These are phyloP conservation scores for Vigna unguiculata DNA, from an alignment of 306 rosid species.

Conservation along the genomic window DNA sequence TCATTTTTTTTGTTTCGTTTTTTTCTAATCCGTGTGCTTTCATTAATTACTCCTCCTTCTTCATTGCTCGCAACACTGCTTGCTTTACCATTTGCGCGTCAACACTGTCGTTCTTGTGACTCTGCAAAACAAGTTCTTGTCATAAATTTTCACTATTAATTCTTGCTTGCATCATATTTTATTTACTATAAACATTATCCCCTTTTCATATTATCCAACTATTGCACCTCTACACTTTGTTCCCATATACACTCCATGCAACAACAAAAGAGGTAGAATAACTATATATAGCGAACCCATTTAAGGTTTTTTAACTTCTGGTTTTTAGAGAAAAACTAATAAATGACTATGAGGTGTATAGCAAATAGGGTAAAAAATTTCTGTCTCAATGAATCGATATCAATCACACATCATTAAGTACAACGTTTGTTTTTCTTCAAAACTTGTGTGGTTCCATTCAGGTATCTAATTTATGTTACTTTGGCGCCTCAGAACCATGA, in stretches of 20 bases:
- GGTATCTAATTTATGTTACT: background rate
- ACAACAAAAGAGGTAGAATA: background rate
- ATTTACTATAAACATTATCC: no score
- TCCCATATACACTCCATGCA: constrained; percentile 17
- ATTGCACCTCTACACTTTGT: background rate
- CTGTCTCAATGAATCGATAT: no score
- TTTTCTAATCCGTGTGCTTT: constrained; percentile 26
- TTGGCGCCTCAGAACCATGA: background rate
- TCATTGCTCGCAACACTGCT: constrained; percentile 77
- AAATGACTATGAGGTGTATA: no score
- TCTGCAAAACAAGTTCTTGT: constrained; percentile 54
- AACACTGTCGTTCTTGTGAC: constrained; percentile 59
- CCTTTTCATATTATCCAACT: background rate
- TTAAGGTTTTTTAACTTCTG: background rate
- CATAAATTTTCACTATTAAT: background rate
- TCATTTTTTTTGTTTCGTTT: background rate
- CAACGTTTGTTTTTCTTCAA: background rate
- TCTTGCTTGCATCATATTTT: constrained; percentile 13
- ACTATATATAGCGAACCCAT: no score
- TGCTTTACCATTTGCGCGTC: constrained; percentile 86
- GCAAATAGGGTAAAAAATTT: no score
- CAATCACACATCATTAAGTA: background rate
- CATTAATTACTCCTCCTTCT: constrained; percentile 55
- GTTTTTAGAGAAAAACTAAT: background rate
- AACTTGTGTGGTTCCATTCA: background rate